Conservation (phyloP, 139 green algal species). For the Coelastrella sp. region DNA sequence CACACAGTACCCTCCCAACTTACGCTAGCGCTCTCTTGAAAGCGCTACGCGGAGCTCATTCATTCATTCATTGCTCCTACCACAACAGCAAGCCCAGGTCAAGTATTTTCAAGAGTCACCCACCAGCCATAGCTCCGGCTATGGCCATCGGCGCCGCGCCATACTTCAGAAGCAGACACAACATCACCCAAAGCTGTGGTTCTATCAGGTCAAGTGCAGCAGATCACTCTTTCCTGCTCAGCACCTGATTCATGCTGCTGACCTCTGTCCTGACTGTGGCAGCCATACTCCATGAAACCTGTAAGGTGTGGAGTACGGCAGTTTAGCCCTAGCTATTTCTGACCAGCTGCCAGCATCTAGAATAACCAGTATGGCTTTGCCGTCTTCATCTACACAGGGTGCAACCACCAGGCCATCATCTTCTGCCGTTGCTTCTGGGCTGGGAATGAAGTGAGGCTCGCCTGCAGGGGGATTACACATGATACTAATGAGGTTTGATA, state of each 20-base stretch:
- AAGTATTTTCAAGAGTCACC: too few relatives aligned
- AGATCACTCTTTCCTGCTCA: background rate
- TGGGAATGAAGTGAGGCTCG: constrained; percentile 28
- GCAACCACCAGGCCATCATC: constrained; percentile 23
- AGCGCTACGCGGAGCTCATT: too few relatives aligned
- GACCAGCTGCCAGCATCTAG: constrained; percentile 29
- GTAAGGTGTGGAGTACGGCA: constrained; percentile 38
- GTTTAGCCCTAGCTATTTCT: constrained; percentile 12
- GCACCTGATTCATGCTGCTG: background rate
- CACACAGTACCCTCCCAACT: too few relatives aligned
- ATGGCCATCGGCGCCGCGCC: too few relatives aligned
- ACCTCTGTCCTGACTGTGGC: background rate
- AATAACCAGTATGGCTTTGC: constrained; percentile 10
- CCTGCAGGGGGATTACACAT: background rate
- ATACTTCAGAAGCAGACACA: too few relatives aligned
- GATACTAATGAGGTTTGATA: too few relatives aligned
- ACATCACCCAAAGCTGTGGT: too few relatives aligned
- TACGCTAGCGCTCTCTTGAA: too few relatives aligned
- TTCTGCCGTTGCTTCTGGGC: background rate
- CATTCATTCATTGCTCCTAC: too few relatives aligned
- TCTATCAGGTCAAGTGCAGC: too few relatives aligned
- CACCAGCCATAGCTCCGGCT: too few relatives aligned
- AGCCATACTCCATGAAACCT: constrained; percentile 41
- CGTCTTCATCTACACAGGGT: background rate
- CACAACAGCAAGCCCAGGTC: too few relatives aligned